Evolutionary conservation across 352 stramenopile genomes (phyloP).

Genomic region (Saprolegnia parasitica): DNA sequence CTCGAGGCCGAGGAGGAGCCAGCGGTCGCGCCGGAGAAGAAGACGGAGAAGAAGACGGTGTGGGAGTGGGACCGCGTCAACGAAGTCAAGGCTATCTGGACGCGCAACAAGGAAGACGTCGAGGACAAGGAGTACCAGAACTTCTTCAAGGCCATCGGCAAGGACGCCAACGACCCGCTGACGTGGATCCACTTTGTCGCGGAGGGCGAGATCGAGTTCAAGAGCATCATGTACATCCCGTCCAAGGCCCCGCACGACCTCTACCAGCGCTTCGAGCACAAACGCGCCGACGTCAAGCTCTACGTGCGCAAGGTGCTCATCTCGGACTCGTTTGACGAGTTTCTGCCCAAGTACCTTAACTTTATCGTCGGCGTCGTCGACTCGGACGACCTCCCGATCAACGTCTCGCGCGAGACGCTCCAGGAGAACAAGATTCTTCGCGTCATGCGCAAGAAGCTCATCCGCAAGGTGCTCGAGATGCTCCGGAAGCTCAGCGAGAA

Average conservation of each 20-base stretch:
- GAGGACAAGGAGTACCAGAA: slow-evolving; percentile 97
- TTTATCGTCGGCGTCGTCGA: slow-evolving; percentile 99
- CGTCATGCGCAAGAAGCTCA: slow-evolving; percentile 99
- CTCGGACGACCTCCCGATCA: slow-evolving; percentile 98
- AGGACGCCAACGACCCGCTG: slow-evolving; percentile 85
- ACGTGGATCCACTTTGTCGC: slow-evolving; percentile 99
- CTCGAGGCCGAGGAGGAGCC: slow-evolving; percentile 62
- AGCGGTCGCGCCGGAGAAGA: slow-evolving; percentile 50
- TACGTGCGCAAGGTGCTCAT: slow-evolving; percentile 99
- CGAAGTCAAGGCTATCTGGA: slow-evolving; percentile 97
- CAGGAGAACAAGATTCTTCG: slow-evolving; percentile 99
- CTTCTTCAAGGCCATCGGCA: slow-evolving; percentile 97
- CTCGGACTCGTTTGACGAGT: slow-evolving; percentile 96
- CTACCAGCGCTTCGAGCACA: slow-evolving; percentile 89
- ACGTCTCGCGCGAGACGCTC: slow-evolving; percentile 98
- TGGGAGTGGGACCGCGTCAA: slow-evolving; percentile 97
- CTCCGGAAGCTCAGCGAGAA: slow-evolving; percentile 90
- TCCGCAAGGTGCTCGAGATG: slow-evolving; percentile 99
- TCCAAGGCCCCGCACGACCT: slow-evolving; percentile 77
- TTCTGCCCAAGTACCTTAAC: slow-evolving; percentile 97
- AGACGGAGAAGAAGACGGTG: slow-evolving; percentile 92
- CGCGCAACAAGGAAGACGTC: slow-evolving; percentile 94
- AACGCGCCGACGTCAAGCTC: slow-evolving; percentile 92
- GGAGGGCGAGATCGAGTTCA: slow-evolving; percentile 99
- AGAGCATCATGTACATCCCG: slow-evolving; percentile 98